Base-by-base conservation (phyloP, 2,329 filamentous ascomycete species). In the Pseudohalonectria lignicola region DNA sequence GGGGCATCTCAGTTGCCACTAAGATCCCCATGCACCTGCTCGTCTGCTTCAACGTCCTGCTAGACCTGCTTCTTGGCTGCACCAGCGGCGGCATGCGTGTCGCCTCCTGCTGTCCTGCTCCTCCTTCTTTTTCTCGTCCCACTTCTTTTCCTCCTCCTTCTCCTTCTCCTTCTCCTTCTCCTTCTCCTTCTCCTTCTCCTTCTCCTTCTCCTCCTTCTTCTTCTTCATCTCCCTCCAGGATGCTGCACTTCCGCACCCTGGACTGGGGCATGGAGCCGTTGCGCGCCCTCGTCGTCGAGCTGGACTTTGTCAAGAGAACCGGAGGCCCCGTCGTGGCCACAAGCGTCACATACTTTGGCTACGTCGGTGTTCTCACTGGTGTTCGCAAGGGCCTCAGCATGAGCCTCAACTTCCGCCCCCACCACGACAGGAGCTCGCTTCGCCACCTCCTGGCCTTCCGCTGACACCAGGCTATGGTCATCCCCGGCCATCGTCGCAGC, bases 11-110 rank as follows among this genome's bases (percentile, higher is more conserved):
- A 19, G 51, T 57, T 19, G 61, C 54, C 3, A 65, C 64, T 0
- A 67, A 63, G 0, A 59, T 82, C 4, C 61, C 70, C 1, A 59
- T 81, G 51, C 74, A 77, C 45, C 54, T 81, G 1, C 59, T 82
- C 0, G 67, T 82, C 3, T 67, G 68, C 3, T 67, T 79, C 46
- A 82, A 82, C 46, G 71, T 74, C 2, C 54, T 81, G 2, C 60
- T 82, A 2, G 79, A 83, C 47, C 56, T 73, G 5, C 59, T 82
- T 26, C 68, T 82, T 55, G 78, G 77, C 3, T 82, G 79, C 50
- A 81, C 77, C 1, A 79, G 73, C 33, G 59, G 59, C 4, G 60
- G 57, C 1, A 53, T 50, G 1, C 47, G 54, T 1, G 45, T 51
- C 30, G 31, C 28, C 34, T n/a, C n/a, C n/a, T n/a, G n/a, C n/a